These are phyloP conservation scores for Amphichorda felina DNA, from an alignment of 2,329 filamentous ascomycete genomes.

Conservation along the genomic window DNA sequence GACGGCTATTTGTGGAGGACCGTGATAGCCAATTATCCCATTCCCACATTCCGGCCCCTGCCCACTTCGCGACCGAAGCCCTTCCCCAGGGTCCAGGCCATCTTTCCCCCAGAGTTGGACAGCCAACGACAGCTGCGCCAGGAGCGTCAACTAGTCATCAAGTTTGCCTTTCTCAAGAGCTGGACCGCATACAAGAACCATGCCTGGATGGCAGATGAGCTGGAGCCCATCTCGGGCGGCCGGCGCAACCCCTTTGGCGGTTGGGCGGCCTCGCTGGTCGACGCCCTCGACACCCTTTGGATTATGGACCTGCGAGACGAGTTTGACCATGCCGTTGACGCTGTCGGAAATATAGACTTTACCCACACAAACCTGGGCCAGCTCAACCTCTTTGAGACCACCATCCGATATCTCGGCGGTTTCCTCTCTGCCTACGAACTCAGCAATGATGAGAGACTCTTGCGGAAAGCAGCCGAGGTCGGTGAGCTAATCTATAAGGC, in stretches of 20 bases:
- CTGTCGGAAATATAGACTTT: conserved; percentile 31
- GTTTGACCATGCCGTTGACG: conserved; percentile 5
- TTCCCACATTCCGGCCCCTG: conserved; percentile 13
- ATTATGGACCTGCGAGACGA: conserved; percentile 30
- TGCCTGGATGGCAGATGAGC: conserved; percentile 48
- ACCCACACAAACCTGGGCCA: conserved; percentile 27
- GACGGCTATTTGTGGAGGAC: conserved; percentile 15
- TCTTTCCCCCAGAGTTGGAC: conserved; percentile 10
- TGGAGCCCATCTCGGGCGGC: conserved; percentile 36
- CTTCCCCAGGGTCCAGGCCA: conserved; percentile 20
- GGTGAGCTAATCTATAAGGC: conserved; percentile 41
- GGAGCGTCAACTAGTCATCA: conserved; percentile 24
- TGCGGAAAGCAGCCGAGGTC: conserved; percentile 36
- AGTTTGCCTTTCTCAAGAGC: conserved; percentile 28
- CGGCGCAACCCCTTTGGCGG: conserved; percentile 43
- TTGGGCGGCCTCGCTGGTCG: conserved; percentile 49
- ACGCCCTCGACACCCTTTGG: conserved; percentile 26
- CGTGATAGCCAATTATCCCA: conserved; percentile 14
- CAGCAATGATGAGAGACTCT: conserved; percentile 28
- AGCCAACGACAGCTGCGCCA: conserved; percentile 15
- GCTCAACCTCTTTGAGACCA: conserved; percentile 42
- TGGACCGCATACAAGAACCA: conserved; percentile 46
- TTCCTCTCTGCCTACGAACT: conserved; percentile 39
- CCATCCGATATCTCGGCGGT: conserved; percentile 40
- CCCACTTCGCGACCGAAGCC: conserved; percentile 14